Conservation (phyloP, 1,284 basidiomycete genomes). For the Calocybe gambosa region DNA sequence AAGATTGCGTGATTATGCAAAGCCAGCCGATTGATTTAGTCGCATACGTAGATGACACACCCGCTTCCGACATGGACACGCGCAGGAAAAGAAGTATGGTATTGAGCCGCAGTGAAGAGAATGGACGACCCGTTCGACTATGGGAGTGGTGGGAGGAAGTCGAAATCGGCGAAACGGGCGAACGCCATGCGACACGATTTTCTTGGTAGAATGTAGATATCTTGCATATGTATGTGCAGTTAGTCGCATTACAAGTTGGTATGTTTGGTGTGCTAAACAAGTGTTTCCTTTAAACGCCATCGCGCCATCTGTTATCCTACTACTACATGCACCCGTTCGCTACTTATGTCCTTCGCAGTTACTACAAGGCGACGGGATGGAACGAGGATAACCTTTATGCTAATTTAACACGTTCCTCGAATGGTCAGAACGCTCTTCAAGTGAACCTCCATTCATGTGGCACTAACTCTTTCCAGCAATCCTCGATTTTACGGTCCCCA, state of each 20-base stretch:
- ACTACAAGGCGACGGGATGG: conserved; percentile 91
- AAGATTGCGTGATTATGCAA: conserved; percentile 18
- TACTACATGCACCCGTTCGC: conserved; percentile 73
- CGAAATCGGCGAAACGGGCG: neutral
- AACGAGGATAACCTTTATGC: conserved; percentile 94
- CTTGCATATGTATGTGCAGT: neutral
- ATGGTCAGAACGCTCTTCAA: conserved; percentile 45
- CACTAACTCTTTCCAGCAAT: conserved; percentile 51
- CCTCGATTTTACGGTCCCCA: conserved; percentile 79
- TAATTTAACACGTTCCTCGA: conserved; percentile 84
- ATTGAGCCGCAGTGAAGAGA: conserved; percentile 5
- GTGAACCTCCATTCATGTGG: conserved; percentile 1
- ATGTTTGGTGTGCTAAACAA: too few relatives aligned
- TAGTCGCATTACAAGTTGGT: too few relatives aligned
- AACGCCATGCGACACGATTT: conserved; percentile 4
- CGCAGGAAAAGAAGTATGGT: conserved; percentile 12
- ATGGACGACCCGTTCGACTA: conserved; percentile 1
- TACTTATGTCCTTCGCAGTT: conserved; percentile 82
- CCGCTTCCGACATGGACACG: neutral
- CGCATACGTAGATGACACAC: conserved; percentile 2
- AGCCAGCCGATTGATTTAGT: neutral
- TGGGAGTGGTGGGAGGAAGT: conserved; percentile 19
- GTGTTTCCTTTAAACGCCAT: too few relatives aligned
- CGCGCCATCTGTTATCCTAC: too few relatives aligned
- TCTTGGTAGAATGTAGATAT: conserved; percentile 8